These are phyloP conservation scores for Globisporangium radiosum DNA, from an alignment of 352 stramenopile genomes.

Conservation along the genomic window DNA sequence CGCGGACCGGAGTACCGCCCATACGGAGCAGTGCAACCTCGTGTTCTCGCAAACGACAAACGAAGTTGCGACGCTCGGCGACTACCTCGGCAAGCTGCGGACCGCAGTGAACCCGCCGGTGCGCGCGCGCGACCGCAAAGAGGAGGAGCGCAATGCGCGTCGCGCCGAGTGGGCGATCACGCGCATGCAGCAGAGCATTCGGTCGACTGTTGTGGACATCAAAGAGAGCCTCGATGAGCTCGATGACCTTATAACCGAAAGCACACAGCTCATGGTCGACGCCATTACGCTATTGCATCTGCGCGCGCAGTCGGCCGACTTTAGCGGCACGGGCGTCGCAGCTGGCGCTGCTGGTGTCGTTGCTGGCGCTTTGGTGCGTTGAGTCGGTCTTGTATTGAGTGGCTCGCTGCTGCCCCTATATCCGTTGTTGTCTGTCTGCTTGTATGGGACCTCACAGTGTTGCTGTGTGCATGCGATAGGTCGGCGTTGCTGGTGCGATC, in stretches of 20 bases:
- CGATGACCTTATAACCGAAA: conserved; percentile 74
- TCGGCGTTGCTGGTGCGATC: conserved; percentile 64
- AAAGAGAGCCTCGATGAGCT: conserved; percentile 69
- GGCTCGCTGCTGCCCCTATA: no score
- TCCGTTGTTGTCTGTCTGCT: no score
- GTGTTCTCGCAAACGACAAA: conserved; percentile 80
- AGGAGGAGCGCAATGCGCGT: conserved; percentile 61
- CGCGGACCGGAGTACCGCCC: conserved; percentile 57
- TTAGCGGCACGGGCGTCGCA: conserved; percentile 80
- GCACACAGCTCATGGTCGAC: conserved; percentile 82
- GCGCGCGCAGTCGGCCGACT: conserved; percentile 69
- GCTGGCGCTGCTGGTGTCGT: conserved; percentile 73
- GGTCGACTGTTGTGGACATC: conserved; percentile 66
- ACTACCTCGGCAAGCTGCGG: conserved; percentile 76
- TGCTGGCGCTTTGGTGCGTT: conserved; percentile 60
- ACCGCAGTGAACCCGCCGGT: conserved; percentile 48
- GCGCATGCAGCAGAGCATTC: conserved; percentile 62
- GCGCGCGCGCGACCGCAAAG: conserved; percentile 53
- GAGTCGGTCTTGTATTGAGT: no score
- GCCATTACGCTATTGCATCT: conserved; percentile 83
- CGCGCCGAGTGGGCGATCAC: conserved; percentile 72
- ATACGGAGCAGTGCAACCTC: conserved; percentile 73
- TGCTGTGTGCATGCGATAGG: conserved; percentile 16
- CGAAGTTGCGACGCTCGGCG: conserved; percentile 63
- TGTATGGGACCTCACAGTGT: background rate